phyloP scores from a whole-genome alignment of 345 rosid genomes.

The Salix exigua region DNA sequence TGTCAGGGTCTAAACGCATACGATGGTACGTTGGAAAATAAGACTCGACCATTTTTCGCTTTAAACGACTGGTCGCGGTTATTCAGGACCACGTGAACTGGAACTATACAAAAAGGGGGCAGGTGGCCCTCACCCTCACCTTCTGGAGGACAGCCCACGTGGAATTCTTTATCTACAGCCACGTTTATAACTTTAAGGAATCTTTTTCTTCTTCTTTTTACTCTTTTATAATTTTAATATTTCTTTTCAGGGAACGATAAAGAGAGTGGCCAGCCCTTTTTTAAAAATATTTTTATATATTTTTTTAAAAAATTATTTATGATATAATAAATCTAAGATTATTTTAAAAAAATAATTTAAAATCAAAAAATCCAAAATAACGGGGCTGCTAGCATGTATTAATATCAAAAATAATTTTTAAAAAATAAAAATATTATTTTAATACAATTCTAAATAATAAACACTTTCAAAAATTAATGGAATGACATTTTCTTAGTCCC shows the following conservation, averaged over 20 bases:
- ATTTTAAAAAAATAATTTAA: too few relatives aligned
- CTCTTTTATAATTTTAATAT: background rate
- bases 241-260: background rate
- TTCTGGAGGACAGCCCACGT: constrained; percentile 28
- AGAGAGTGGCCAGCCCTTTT: background rate
- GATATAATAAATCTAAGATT: too few relatives aligned
- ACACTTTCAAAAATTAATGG: too few relatives aligned
- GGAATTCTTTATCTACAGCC: constrained; percentile 16
- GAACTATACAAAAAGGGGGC: background rate
- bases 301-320: too few relatives aligned
- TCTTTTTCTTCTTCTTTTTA: background rate
- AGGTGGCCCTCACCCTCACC: constrained; percentile 6
- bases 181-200: constrained; percentile 23
- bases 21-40: too few relatives aligned
- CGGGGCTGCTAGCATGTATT: constrained; percentile 29
- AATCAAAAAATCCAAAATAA: constrained; percentile 2
- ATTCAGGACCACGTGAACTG: background rate
- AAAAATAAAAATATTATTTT: too few relatives aligned
- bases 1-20: too few relatives aligned
- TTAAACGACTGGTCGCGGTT: background rate
- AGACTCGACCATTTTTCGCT: too few relatives aligned
- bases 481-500: too few relatives aligned
- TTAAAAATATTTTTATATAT: too few relatives aligned
- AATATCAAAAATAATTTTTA: too few relatives aligned
- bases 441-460: too few relatives aligned